Evolutionary conservation across 345 rosid genomes (phyloP).

Genomic region (Syzygium jambos): DNA sequence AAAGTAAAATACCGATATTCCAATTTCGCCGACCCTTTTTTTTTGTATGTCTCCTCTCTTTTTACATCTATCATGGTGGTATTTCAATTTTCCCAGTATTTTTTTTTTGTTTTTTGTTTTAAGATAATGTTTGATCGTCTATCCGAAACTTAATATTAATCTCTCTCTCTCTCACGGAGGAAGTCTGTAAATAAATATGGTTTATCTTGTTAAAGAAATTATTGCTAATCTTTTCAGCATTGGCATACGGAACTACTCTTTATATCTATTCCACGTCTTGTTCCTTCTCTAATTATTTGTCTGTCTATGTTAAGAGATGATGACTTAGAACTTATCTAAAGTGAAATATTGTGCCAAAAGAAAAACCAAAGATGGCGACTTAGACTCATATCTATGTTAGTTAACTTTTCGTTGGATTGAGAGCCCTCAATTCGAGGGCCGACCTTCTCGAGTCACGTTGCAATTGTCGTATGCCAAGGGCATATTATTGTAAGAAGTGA

Average conservation of each 20-base stretch:
- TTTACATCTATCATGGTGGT: neutral
- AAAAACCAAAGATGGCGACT: neutral
- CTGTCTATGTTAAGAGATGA: neutral
- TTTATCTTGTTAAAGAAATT: accelerated
- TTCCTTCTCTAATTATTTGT: neutral
- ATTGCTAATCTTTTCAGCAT: neutral
- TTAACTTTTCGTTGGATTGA: neutral
- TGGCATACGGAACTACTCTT: neutral
- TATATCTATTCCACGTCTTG: neutral
- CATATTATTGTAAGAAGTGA: neutral
- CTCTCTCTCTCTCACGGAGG: neutral
- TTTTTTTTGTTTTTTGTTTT: accelerated
- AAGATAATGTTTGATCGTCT: no score
- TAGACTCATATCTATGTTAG: neutral
- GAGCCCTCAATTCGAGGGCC: neutral
- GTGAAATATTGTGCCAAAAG: neutral
- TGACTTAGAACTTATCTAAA: neutral
- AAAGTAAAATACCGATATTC: neutral
- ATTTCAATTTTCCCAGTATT: neutral
- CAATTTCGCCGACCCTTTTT: neutral
- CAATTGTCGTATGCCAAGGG: neutral
- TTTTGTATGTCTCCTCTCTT: neutral
- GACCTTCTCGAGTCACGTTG: neutral
- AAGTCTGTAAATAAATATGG: neutral
- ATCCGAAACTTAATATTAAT: neutral